Conservation (phyloP, 208 protist genomes). For the Strigomonas culicis region DNA sequence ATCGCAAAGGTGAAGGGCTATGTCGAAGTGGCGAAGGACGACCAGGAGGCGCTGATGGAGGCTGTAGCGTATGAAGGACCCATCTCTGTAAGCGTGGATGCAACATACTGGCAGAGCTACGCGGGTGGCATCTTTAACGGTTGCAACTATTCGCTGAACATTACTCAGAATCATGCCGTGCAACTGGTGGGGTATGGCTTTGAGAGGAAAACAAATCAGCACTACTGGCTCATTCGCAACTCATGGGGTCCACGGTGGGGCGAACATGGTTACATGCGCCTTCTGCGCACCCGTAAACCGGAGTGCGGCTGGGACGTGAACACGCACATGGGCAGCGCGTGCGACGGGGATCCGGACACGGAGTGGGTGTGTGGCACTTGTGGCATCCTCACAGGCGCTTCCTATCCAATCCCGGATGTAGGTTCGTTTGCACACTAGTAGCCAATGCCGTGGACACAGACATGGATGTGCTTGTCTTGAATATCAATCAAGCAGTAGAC, state of each 20-base stretch:
- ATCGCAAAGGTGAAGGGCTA: constrained; percentile 46
- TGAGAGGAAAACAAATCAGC: constrained; percentile 28
- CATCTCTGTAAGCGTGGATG: constrained; percentile 82
- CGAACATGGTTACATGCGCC: constrained; percentile 74
- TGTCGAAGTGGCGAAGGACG: constrained; percentile 61
- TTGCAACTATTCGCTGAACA: constrained; percentile 57
- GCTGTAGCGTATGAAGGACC: constrained; percentile 60
- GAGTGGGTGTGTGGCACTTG: constrained; percentile 79
- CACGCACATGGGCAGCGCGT: constrained; percentile 55
- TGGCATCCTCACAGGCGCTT: constrained; percentile 71
- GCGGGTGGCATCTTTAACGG: constrained; percentile 62
- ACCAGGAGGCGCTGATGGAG: constrained; percentile 52
- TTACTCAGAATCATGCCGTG: constrained; percentile 83
- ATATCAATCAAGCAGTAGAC: too few relatives aligned
- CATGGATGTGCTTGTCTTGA: too few relatives aligned
- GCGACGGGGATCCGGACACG: constrained; percentile 55
- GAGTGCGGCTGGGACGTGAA: constrained; percentile 35
- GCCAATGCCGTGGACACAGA: too few relatives aligned
- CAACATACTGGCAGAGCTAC: constrained; percentile 62
- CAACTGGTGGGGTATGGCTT: constrained; percentile 84
- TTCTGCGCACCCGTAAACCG: constrained; percentile 40
- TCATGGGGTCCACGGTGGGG: constrained; percentile 80
- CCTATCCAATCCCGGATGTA: constrained; percentile 36
- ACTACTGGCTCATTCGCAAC: constrained; percentile 92
- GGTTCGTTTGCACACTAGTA: background rate